Base-by-base conservation (phyloP, 805 yeast species). In the Danielia oregonensis region DNA sequence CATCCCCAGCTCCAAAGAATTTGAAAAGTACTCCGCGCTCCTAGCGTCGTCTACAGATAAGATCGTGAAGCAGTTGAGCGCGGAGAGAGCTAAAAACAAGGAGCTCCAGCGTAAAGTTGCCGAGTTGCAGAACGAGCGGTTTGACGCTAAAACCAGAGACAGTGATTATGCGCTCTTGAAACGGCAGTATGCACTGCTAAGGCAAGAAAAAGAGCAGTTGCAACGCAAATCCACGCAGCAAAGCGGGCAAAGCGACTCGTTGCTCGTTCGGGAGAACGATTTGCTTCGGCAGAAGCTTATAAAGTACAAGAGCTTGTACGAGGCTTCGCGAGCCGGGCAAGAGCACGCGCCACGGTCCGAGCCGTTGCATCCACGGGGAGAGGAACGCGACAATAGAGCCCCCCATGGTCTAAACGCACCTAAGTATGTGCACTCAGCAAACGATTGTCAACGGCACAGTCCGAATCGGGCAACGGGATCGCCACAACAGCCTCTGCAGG, bases 271-370 rank as follows among this genome's bases (percentile, higher is more conserved):
- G 24, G 68, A 63, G 32, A 61, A 57, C 30, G 54, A 43, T 14
- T 46, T 63, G 17, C 46, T 64, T 18, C 47, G 68, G 14, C 51
- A 49, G 17, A 64, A 64, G 37, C 51, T 64, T 31, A 46, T 49
- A 29, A 64, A 64, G 47, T 64, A 64, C 32, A 61, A 61, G 42
- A 42, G 37, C 6, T 47, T 61, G n/a, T 60, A 60, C 33, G 61
- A 56, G 6, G 44, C 28, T 17, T 19, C 21, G 16, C 17, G n/a
- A n/a, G n/a, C n/a, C n/a, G n/a, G n/a, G n/a, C n/a, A n/a, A n/a
- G n/a, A 14, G 23, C 12, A n/a, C 11, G 6, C 30, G 6, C 10
- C 19, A 6, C 30, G 15, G 3, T n/a, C 9, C 21, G 11, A 4
- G 22, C 16, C 2, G 22, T 22, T 26, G 19, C 18, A 17, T 7